Conservation (phyloP, 1,139 yeast genomes). For the Candida labiduridarum region DNA sequence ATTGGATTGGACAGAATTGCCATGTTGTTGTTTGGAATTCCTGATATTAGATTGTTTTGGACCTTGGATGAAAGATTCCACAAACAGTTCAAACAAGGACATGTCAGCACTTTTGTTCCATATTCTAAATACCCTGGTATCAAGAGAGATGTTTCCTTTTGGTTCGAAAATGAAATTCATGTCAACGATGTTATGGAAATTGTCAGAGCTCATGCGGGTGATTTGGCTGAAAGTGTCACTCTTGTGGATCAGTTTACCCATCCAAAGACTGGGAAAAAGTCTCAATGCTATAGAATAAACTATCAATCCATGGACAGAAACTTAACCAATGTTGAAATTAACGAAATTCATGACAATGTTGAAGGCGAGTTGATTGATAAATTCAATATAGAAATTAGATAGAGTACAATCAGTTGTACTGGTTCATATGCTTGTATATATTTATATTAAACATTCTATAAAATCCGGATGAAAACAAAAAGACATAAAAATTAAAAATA, state of each 20-base stretch:
- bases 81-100: conserved; percentile 66
- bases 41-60: conserved; percentile 96
- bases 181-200: conserved; percentile 93
- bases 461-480: no score
- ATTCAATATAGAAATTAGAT: conserved; percentile 67
- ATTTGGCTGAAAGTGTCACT: conserved; percentile 82
- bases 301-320: conserved; percentile 96
- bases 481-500: not conserved
- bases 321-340: conserved; percentile 80
- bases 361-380: conserved; percentile 53
- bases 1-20: conserved; percentile 95
- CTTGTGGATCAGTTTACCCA: conserved; percentile 81
- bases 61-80: conserved; percentile 76
- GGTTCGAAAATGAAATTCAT: conserved; percentile 66
- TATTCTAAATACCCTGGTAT: conserved; percentile 92
- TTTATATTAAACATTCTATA: conserved; percentile 1
- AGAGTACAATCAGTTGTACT: conserved; percentile 9
- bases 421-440: not conserved
- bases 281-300: conserved; percentile 86
- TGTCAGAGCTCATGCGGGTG: conserved; percentile 83
- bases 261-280: conserved; percentile 75
- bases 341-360: conserved; percentile 65
- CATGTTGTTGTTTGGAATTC: conserved; percentile 91
- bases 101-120: conserved; percentile 76
- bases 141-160: conserved; percentile 85